Evolutionary conservation across 208 protist species (phyloP), one percentile per base, ranked within the genome.

Genomic region (Leptomonas pyrrhocoris): DNA sequence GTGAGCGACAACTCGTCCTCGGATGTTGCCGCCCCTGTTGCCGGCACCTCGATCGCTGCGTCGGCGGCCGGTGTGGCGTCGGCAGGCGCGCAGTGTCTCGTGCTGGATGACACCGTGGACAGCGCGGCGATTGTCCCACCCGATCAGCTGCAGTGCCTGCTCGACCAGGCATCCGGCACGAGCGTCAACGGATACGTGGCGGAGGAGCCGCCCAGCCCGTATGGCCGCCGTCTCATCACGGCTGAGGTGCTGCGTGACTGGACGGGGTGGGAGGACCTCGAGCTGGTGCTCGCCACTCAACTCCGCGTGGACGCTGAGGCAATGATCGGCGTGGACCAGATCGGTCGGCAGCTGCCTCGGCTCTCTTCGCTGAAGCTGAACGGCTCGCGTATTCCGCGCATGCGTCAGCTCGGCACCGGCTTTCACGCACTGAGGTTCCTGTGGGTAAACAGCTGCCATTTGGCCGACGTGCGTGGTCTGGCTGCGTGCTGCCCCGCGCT

Each of bases 251-350:
- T 96, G 58, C 77, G 80, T 6, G 76, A 91, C 60, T 90, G 83
- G 81, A 94, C 85, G 0, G 87, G 89, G 21, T 93, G 74, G 68
- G 84, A 93, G 64, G 87, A 96, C 70, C 72, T 94, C 28, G 66
- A 86, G 18, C 74, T 84, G n/a, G 80, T 94, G 18, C 64, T 84
- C 21, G 57, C 75, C 42, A 82, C 87, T 21, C 80, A 94, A 77
- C 74, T 96, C 19, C 85, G 75, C 53, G 16, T 96, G 3, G 84
- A 96, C 68, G 81, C 83, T 21, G 74, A 78, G 18, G 30, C 27
- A 43, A 80, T 90, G 67, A 70, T 83, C 16, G 85, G 87, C 13
- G 72, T 96, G 16, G 81, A 94, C 31, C 80, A 80, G 56, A 49
- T 96, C 9, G 73, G 80, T 8, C 45, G 34, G 21, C 66, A 74